Base-by-base conservation (phyloP, 257 asterid species). In the Solanum pennellii region DNA sequence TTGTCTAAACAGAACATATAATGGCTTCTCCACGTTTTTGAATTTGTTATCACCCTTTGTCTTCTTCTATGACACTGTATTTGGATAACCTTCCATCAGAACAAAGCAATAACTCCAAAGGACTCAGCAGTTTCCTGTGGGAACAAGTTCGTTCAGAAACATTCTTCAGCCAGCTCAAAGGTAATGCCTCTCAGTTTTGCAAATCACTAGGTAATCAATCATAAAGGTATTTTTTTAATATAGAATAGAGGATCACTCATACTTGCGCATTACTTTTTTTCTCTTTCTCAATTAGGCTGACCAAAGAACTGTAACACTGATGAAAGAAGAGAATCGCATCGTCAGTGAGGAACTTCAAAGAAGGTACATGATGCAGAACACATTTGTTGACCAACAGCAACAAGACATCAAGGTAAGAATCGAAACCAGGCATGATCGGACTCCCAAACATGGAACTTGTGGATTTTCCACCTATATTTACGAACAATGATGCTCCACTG, bases 331-430 rank as follows among this genome's bases (percentile, higher is more conserved):
- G 62, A 91, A 87, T 86, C 88, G 56, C 90, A 27, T 86, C 68
- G 91, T 69, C 71, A 94, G 89, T 85, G 88, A 91, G 88, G 92
- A 93, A 89, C 87, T 91, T 69, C 91, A 93, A 76, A 88, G 88
- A 76, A 90, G 89, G 83, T 82, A 90, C 59, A 65, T 87, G 91
- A 94, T 94, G 90, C 96, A 93, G 86, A 90, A 89, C 88, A 86
- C 89, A 92, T 92, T 94, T 39, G 93, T 93, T 89, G 95, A 94
- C 89, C 93, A 91, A 85, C 99, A 97, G 69, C 94, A 95, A 75
- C 92, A 90, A 84, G 95, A 92, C 80, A 83, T 97, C 87, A 92
- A 92, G 97, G 99, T 93, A 90, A 84, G 74, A 82, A 37, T 83
- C 66, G 47, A 82, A 86, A 83, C 35, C 45, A 75, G 12, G 77